Evolutionary conservation across 768 basidiomycete species (phyloP).

Genomic region (Candolleomyces aberdarensis): DNA sequence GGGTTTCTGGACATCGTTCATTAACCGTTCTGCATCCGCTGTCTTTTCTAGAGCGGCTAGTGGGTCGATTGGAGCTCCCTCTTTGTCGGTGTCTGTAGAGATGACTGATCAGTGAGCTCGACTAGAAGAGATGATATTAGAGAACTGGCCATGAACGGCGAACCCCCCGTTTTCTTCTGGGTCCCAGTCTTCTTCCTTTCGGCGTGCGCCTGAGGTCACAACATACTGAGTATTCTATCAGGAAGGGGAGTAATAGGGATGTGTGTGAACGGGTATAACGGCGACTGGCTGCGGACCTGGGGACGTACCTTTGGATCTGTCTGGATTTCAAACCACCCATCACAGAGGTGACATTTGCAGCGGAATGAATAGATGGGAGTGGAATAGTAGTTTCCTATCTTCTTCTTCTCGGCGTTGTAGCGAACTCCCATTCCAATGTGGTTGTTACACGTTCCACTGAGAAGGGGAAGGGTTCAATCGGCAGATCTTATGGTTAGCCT

Average conservation of each 20-base stretch:
- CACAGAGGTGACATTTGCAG: slow-evolving; percentile 97
- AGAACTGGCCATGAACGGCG: slow-evolving; percentile 71
- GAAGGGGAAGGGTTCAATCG: neutral
- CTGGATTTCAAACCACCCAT: slow-evolving; percentile 96
- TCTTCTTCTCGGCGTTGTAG: slow-evolving; percentile 99
- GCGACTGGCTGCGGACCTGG: too few relatives aligned
- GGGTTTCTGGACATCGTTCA: slow-evolving; percentile 72
- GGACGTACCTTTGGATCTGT: slow-evolving; percentile 87
- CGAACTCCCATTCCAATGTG: slow-evolving; percentile 99
- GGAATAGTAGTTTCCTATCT: slow-evolving; percentile 90
- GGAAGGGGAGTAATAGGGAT: neutral
- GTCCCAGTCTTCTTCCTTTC: slow-evolving; percentile 96
- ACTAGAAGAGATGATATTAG: neutral
- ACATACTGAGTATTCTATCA: slow-evolving; percentile 91
- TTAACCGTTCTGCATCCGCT: slow-evolving; percentile 67
- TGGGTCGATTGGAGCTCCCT: slow-evolving; percentile 72
- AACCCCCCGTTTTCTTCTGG: slow-evolving; percentile 95
- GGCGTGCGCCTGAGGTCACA: slow-evolving; percentile 87
- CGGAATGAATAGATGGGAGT: slow-evolving; percentile 94
- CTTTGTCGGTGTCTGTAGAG: slow-evolving; percentile 53
- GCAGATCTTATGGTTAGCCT: neutral
- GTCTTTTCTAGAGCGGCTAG: slow-evolving; percentile 89
- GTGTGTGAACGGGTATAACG: neutral
- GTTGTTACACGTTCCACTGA: slow-evolving; percentile 87
- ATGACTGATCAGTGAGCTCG: neutral